Percentiles rank a stretch among this genome's conserved stretches.
Evolutionary conservation across 2,329 filamentous ascomycete genomes (phyloP).

Genomic region (Arthrinium puccinioides): DNA sequence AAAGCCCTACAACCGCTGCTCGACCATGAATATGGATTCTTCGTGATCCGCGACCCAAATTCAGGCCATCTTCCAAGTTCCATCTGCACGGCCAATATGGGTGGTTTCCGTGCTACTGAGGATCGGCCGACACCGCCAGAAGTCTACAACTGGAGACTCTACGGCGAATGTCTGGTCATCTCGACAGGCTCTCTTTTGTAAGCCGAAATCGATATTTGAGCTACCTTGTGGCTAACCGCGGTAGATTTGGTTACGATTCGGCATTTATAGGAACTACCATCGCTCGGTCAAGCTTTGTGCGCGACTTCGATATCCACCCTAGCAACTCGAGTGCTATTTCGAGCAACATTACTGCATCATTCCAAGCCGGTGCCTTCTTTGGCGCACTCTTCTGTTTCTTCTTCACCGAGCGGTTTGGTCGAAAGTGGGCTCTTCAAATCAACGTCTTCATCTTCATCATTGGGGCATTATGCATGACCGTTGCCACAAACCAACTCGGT

Average conservation of each 20-base stretch:
- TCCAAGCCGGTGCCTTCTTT: slow-evolving; percentile 45
- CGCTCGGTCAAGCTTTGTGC: slow-evolving; percentile 37
- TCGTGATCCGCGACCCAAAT: no score
- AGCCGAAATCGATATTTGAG: slow-evolving; percentile 4
- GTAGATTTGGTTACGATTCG: slow-evolving; percentile 44
- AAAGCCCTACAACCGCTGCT: no score
- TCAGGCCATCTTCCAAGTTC: no score
- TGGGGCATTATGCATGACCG: slow-evolving; percentile 35
- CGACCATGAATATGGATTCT: no score
- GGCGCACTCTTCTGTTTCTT: slow-evolving; percentile 42
- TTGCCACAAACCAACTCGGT: slow-evolving; percentile 30
- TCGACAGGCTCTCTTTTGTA: slow-evolving; percentile 37
- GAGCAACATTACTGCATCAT: slow-evolving; percentile 39
- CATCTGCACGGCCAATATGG: slow-evolving; percentile 24
- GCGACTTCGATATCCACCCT: slow-evolving; percentile 31
- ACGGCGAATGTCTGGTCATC: slow-evolving; percentile 39
- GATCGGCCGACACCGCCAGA: slow-evolving; percentile 48
- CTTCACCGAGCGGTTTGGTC: slow-evolving; percentile 39
- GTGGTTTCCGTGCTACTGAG: slow-evolving; percentile 38
- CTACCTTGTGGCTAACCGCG: neutral
- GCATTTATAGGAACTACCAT: slow-evolving; percentile 50
- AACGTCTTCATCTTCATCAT: slow-evolving; percentile 36
- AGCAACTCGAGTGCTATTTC: slow-evolving; percentile 29
- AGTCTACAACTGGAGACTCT: slow-evolving; percentile 47
- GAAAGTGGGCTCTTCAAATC: slow-evolving; percentile 41